Conservation (phyloP, 192 early-diverging fungal genomes). For the Backusella macrospora region DNA sequence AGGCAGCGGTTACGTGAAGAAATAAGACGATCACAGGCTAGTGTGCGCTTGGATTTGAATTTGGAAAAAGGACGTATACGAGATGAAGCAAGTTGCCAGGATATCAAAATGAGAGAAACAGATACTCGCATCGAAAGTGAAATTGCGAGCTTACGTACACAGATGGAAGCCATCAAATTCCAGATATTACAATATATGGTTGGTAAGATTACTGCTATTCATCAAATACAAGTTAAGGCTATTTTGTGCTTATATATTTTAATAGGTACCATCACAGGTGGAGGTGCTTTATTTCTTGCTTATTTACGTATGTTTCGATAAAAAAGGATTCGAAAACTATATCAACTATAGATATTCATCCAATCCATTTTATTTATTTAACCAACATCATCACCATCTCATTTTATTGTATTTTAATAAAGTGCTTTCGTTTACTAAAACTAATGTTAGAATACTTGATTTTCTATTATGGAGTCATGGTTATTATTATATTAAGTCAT, state of each 20-base stretch:
- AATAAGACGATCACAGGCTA: conserved; percentile 79
- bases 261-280: conserved; percentile 74
- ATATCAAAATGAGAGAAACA: conserved; percentile 84
- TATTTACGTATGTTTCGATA: conserved; percentile 59
- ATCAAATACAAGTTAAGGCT: conserved; percentile 14
- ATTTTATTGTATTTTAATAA: too few species aligned
- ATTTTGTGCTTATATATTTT: neutral
- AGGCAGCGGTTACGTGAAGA: conserved; percentile 82
- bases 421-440: too few species aligned
- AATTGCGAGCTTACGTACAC: conserved; percentile 76
- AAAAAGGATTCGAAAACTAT: too few species aligned
- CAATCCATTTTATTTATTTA: too few species aligned
- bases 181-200: conserved; percentile 75
- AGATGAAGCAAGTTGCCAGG: conserved; percentile 82
- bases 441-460: neutral
- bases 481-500: conserved; percentile 5
- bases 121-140: conserved; percentile 90
- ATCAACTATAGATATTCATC: too few species aligned
- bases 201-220: conserved; percentile 66
- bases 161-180: conserved; percentile 90
- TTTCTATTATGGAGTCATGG: neutral
- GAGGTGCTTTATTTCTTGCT: conserved; percentile 73
- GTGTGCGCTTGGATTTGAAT: conserved; percentile 83
- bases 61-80: conserved; percentile 88
- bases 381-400: too few species aligned